Evolutionary conservation across 129 eudicot species (phyloP).

Genomic region (Flaveria brownii): DNA sequence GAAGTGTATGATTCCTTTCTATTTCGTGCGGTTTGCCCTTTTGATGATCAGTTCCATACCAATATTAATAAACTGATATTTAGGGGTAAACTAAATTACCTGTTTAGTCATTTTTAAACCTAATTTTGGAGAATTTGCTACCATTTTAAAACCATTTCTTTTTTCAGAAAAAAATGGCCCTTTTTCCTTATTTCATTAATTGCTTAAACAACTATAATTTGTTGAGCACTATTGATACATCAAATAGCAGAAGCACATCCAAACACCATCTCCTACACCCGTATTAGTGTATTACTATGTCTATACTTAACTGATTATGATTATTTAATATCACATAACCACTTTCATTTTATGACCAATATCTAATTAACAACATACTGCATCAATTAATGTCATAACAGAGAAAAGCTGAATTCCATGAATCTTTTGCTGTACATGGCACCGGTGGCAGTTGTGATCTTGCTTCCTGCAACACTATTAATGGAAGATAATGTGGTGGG

Average conservation of each 20-base stretch:
- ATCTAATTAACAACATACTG: slow-evolving; percentile 9
- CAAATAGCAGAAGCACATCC: neutral
- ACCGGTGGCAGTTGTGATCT: slow-evolving; percentile 51
- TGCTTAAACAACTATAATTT: neutral
- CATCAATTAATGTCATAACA: slow-evolving; percentile 9
- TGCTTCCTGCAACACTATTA: slow-evolving; percentile 51
- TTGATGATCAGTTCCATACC: no score
- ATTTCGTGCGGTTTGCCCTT: neutral
- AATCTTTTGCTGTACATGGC: slow-evolving; percentile 62
- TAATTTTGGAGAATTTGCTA: neutral
- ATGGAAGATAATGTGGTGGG: slow-evolving; percentile 55
- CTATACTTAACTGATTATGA: neutral
- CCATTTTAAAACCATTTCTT: neutral
- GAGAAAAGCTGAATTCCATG: slow-evolving; percentile 59
- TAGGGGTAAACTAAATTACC: neutral
- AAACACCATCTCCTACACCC: neutral
- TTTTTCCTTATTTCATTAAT: neutral
- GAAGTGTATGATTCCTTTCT: neutral
- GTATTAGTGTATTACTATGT: neutral
- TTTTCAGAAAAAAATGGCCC: neutral
- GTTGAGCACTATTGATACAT: neutral
- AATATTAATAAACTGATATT: neutral
- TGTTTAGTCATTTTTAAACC: neutral
- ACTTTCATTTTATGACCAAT: slow-evolving; percentile 3
- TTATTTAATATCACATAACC: neutral